Conservation (phyloP, 371 early-diverging fungal species). For the Zancudomyces culisetae region DNA sequence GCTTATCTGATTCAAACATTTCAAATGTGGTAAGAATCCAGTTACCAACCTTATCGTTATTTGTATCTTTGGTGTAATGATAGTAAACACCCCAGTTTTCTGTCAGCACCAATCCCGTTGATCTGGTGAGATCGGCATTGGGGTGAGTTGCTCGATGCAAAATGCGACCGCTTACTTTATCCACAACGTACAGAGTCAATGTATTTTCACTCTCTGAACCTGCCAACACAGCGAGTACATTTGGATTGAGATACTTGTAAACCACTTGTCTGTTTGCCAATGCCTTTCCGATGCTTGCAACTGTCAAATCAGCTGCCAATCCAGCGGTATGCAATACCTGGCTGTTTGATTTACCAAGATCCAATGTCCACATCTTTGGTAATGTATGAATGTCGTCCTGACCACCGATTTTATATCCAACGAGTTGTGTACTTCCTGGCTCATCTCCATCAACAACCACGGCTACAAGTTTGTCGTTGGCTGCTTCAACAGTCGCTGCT, state of each 20-base stretch:
- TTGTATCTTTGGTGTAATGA: constrained; percentile 32
- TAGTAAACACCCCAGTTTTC: constrained; percentile 83
- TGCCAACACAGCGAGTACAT: constrained; percentile 46
- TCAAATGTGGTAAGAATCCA: constrained; percentile 51
- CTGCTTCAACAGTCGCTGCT: neutral
- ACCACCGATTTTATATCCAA: constrained; percentile 10
- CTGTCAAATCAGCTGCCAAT: constrained; percentile 25
- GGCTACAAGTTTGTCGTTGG: constrained; percentile 10
- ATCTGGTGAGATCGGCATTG: constrained; percentile 32
- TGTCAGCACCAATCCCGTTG: constrained; percentile 4
- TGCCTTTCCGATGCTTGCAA: constrained; percentile 77
- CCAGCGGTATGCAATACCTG: constrained; percentile 9
- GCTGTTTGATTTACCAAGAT: constrained; percentile 10
- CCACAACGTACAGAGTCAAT: constrained; percentile 44
- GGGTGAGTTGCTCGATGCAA: constrained; percentile 46
- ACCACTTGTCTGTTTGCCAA: constrained; percentile 82
- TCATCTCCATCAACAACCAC: constrained; percentile 18
- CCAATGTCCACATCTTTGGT: constrained; percentile 16
- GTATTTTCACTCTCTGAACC: constrained; percentile 16
- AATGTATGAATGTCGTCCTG: neutral
- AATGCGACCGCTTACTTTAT: constrained; percentile 67
- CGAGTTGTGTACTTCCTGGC: constrained; percentile 10
- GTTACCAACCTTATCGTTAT: constrained; percentile 19
- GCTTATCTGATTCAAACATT: constrained; percentile 56
- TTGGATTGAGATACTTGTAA: constrained; percentile 92